phyloP scores from a whole-genome alignment of 805 yeast genomes.

The Wickerhamomyces tratensis region DNA sequence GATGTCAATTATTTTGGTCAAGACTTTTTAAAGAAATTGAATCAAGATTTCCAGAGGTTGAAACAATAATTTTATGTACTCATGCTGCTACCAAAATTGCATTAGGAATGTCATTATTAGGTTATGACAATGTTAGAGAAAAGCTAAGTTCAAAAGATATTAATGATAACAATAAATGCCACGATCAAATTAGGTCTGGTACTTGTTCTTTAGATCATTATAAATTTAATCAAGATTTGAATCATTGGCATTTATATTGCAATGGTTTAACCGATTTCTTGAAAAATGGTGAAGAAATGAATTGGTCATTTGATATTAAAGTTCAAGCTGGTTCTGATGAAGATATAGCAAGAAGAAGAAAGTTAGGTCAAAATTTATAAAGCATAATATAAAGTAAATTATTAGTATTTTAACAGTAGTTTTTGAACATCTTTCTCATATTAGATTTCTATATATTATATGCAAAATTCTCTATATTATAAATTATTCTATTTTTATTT shows the following conservation, averaged over 20 bases:
- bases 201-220: conserved; percentile 74
- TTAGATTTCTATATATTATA: too few species aligned
- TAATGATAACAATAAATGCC: conserved; percentile 17
- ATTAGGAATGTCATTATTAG: conserved; percentile 62
- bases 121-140: conserved; percentile 36
- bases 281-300: conserved; percentile 74
- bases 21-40: conserved; percentile 46
- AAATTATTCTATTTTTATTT: conserved; percentile 16
- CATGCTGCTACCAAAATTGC: conserved; percentile 89
- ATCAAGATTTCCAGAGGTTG: conserved; percentile 42
- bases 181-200: conserved; percentile 47
- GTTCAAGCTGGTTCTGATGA: conserved; percentile 85
- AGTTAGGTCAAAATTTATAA: conserved; percentile 2
- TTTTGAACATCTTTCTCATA: too few species aligned
- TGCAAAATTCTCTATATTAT: too few species aligned
- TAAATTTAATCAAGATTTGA: conserved; percentile 16
- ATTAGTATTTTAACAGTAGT: too few species aligned
- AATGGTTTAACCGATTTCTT: conserved; percentile 66
- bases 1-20: conserved; percentile 46
- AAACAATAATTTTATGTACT: conserved; percentile 54
- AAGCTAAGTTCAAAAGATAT: conserved; percentile 19
- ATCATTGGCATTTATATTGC: conserved; percentile 45
- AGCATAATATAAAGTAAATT: too few species aligned
- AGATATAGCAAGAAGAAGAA: conserved; percentile 50
- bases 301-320: conserved; percentile 67